Evolutionary conservation across 352 stramenopile species (phyloP).

Genomic region (Phytophthora boehmeriae): DNA sequence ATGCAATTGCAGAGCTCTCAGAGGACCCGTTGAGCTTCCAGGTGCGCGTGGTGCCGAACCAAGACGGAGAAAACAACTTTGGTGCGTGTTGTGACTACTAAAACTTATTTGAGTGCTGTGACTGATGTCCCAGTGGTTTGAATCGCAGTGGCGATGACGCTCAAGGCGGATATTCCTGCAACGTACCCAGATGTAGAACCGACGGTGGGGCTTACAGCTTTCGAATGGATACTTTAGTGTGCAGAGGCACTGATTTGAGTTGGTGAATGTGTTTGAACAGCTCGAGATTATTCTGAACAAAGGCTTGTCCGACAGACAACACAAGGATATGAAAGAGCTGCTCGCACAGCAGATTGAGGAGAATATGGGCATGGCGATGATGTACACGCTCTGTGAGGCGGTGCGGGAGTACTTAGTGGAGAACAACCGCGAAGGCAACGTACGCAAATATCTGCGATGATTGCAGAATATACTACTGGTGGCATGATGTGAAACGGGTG

Average conservation of each 20-base stretch:
- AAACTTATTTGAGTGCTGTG: background rate
- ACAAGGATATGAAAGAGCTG: conserved; percentile 78
- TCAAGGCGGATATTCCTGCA: conserved; percentile 77
- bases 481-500: background rate
- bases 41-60: conserved; percentile 84
- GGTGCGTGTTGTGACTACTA: conserved; percentile 33
- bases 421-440: conserved; percentile 87
- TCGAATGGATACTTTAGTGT: background rate
- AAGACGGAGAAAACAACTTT: conserved; percentile 86
- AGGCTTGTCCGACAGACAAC: conserved; percentile 74
- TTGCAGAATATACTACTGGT: background rate
- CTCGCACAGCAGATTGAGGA: conserved; percentile 71
- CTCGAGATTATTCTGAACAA: conserved; percentile 83
- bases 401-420: conserved; percentile 88
- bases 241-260: background rate
- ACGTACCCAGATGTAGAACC: conserved; percentile 84
- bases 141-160: conserved; percentile 61
- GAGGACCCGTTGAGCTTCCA: conserved; percentile 76
- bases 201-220: conserved; percentile 34
- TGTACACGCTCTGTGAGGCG: conserved; percentile 86
- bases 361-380: conserved; percentile 89
- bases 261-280: conserved; percentile 20
- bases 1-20: conserved; percentile 62
- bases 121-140: background rate
- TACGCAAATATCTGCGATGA: conserved; percentile 25